phyloP scores from a whole-genome alignment of 139 green algal species.

The Coccomyxa sp. region DNA sequence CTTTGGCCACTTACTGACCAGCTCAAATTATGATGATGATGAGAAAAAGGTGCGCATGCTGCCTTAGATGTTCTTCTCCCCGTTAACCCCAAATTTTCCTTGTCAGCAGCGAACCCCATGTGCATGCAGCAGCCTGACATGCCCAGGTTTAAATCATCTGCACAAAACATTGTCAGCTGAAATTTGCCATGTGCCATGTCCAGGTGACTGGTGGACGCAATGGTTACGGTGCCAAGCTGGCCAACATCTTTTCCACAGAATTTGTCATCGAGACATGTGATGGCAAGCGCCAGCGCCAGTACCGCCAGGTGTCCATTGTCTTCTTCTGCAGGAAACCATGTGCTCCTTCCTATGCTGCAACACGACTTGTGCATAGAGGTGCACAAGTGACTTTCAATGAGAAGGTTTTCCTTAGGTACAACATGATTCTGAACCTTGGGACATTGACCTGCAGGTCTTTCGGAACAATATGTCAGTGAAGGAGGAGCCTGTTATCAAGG shows the following conservation, averaged over 20 bases:
- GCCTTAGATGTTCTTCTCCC: not conserved
- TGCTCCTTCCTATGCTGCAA: too few relatives aligned
- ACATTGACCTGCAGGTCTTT: conserved; percentile 40
- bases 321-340: not conserved
- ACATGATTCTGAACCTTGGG: too few relatives aligned
- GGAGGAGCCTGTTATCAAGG: conserved; percentile 68
- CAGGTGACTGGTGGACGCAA: conserved; percentile 97
- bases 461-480: conserved; percentile 77
- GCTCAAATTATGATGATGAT: conserved; percentile 97
- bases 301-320: conserved; percentile 64
- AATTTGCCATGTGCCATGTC: not conserved
- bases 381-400: too few relatives aligned
- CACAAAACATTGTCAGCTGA: too few relatives aligned
- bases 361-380: too few relatives aligned
- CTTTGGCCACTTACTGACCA: conserved; percentile 97
- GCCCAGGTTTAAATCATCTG: not conserved
- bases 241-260: conserved; percentile 99
- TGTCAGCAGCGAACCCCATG: not conserved
- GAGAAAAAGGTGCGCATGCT: conserved; percentile 86
- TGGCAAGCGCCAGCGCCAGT: conserved; percentile 71
- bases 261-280: conserved; percentile 97
- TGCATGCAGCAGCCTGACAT: too few relatives aligned
- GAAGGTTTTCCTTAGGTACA: too few relatives aligned
- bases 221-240: conserved; percentile 97
- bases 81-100: too few relatives aligned